Evolutionary conservation across 805 yeast species (phyloP), one percentile per base, ranked within the genome.

Genomic region (Helenozyma rhizophorensis): DNA sequence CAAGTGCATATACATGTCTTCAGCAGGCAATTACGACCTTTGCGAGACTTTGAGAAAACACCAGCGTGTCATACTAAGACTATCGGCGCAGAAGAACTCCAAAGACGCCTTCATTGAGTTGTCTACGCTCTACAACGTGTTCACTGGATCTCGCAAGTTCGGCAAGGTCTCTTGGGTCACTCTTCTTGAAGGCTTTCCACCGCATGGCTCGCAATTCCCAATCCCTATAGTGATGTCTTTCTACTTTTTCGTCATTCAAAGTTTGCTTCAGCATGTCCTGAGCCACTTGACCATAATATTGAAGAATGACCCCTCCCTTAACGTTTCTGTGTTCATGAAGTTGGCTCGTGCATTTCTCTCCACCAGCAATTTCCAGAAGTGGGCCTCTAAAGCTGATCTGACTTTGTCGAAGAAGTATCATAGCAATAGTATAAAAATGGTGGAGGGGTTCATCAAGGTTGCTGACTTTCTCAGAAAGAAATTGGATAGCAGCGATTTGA

Each of bases 231-330:
- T 39, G 9, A 23, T 36, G 6, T 36, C 48, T 4, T 42, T 37
- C 30, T 36, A 42, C 25, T 46, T 44, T 32, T 39, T 46, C 17
- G 43, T 46, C 10, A n/a, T 46, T 13, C 50, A 46, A 30, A 34
- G 40, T 4, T 13, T 36, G 10, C 42, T 46, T 16, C 45, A 44
- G 23, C 32, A 30, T 32, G 11, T 39, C 18, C 33, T 47, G 10
- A 24, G 34, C 19, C 39, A 28, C 14, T 28, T 42, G n/a, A 32
- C 35, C n/a, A 15, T 32, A 5, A 26, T 41, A 12, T 14, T 28
- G 13, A 34, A 28, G 14, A 23, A 27, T 6, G 24, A 27, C 10
- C 21, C 33, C 8, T 14, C 15, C 3, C 17, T 28, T 14, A 29
- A 27, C 5, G n/a, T 21, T 8, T 24, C 25, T 3, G 14, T 43